Conservation (phyloP, 495 filamentous ascomycete genomes). For the Neurospora terricola region DNA sequence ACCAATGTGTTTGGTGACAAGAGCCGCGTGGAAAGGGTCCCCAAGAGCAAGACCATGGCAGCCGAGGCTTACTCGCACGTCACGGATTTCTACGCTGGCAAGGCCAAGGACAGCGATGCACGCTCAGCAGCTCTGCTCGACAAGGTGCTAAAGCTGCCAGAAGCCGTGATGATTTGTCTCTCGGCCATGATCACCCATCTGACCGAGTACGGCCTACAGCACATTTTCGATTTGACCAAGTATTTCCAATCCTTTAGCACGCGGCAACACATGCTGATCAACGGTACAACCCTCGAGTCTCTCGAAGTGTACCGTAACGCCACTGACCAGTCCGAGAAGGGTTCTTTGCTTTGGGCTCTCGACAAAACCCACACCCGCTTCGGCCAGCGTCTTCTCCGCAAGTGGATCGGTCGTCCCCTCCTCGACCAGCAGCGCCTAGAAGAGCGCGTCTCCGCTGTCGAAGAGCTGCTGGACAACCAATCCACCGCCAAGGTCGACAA, state of each 20-base stretch:
- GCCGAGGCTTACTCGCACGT: constrained; percentile 82
- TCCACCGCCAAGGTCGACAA: constrained; percentile 60
- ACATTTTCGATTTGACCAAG: constrained; percentile 93
- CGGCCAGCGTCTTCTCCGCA: constrained; percentile 76
- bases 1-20: constrained; percentile 91
- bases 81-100: constrained; percentile 85
- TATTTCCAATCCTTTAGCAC: constrained; percentile 97
- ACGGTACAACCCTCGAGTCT: constrained; percentile 88
- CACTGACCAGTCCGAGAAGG: constrained; percentile 76
- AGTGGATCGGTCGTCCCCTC: constrained; percentile 91
- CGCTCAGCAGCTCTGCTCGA: constrained; percentile 57
- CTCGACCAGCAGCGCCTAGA: constrained; percentile 69
- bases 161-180: constrained; percentile 81
- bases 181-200: constrained; percentile 96
- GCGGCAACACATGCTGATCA: constrained; percentile 89
- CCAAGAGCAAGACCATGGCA: constrained; percentile 72
- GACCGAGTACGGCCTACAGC: constrained; percentile 85
- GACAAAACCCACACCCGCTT: constrained; percentile 89
- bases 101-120: constrained; percentile 53
- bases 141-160: constrained; percentile 74
- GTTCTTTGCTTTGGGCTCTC: constrained; percentile 90
- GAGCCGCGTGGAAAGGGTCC: constrained; percentile 69
- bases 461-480: constrained; percentile 68
- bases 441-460: constrained; percentile 77
- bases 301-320: constrained; percentile 94